Conservation (phyloP, 208 protist genomes). For the Trypanosoma platydactyli region DNA sequence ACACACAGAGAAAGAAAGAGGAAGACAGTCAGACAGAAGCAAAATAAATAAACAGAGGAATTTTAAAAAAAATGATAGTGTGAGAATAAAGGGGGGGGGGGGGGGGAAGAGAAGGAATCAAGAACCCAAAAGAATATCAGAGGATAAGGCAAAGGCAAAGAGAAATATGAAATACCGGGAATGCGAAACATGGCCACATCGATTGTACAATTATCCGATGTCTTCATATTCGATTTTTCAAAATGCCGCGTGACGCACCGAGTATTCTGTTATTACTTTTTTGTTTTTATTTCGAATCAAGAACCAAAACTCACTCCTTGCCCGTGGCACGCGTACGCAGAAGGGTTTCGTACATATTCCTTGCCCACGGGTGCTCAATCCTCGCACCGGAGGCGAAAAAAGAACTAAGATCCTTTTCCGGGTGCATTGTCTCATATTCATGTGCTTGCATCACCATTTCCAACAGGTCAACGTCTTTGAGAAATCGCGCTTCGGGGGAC, state of each 20-base stretch:
- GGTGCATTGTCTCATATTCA: slow-evolving; percentile 72
- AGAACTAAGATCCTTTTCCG: slow-evolving; percentile 63
- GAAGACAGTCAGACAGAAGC: neutral
- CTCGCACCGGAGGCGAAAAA: slow-evolving; percentile 77
- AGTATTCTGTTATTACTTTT: too few species aligned
- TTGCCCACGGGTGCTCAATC: slow-evolving; percentile 79
- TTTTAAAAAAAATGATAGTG: too few species aligned
- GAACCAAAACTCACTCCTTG: slow-evolving; percentile 2
- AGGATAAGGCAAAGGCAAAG: neutral
- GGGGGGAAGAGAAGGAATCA: too few species aligned
- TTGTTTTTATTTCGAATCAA: too few species aligned
- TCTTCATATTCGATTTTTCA: too few species aligned
- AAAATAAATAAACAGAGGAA: too few species aligned
- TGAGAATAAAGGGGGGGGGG: too few species aligned
- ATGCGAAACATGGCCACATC: neutral
- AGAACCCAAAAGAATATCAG: neutral
- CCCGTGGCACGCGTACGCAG: slow-evolving; percentile 31
- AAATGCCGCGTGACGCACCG: too few species aligned
- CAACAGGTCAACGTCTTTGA: slow-evolving; percentile 92
- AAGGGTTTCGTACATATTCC: slow-evolving; percentile 69
- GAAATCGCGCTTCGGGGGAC: slow-evolving; percentile 79
- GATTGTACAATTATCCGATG: too few species aligned
- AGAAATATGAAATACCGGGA: neutral
- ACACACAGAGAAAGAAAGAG: slow-evolving; percentile 33
- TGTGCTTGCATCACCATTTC: slow-evolving; percentile 93